These are phyloP conservation scores for Cairneyella variabilis DNA, from an alignment of 495 filamentous ascomycete species.

Conservation along the genomic window DNA sequence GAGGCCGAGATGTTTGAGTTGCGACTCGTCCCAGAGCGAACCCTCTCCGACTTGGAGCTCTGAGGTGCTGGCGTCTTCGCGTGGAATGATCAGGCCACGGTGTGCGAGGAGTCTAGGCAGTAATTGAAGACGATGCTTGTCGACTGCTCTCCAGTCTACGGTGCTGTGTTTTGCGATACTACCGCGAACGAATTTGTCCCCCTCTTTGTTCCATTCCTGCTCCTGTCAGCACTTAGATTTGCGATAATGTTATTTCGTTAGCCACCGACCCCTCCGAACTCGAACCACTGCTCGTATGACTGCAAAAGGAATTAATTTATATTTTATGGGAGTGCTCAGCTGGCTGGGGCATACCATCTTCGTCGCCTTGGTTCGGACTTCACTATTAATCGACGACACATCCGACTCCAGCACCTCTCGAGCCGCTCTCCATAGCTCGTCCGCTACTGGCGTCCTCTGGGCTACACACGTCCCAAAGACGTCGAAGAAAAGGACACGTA, in stretches of 20 bases:
- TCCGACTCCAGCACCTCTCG: constrained; percentile 11
- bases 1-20: constrained; percentile 9
- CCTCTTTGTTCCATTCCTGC: constrained; percentile 3
- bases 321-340: constrained; percentile 7
- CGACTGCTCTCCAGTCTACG: constrained; percentile 4
- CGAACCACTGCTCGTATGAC: constrained; percentile 9
- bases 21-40: constrained; percentile 7
- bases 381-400: constrained; percentile 11
- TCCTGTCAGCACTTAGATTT: constrained; percentile 5
- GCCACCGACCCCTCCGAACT: constrained; percentile 9
- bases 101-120: constrained; percentile 7
- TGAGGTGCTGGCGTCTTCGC: constrained; percentile 7
- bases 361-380: constrained; percentile 9
- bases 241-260: constrained; percentile 1
- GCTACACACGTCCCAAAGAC: constrained; percentile 13
- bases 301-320: constrained; percentile 9
- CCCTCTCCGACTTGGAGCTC: constrained; percentile 8
- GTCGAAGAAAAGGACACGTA: constrained; percentile 13
- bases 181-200: constrained; percentile 1
- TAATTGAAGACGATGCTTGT: constrained; percentile 4
- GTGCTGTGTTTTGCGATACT: constrained; percentile 2
- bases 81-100: constrained; percentile 7
- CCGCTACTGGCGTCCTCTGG: constrained; percentile 12
- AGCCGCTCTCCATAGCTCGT: constrained; percentile 12
- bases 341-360: constrained; percentile 8